A percentile compares a stretch with the other conserved stretches of the same genome.
phyloP scores from a whole-genome alignment of 306 rosid genomes.

The Quercus engelmannii region DNA sequence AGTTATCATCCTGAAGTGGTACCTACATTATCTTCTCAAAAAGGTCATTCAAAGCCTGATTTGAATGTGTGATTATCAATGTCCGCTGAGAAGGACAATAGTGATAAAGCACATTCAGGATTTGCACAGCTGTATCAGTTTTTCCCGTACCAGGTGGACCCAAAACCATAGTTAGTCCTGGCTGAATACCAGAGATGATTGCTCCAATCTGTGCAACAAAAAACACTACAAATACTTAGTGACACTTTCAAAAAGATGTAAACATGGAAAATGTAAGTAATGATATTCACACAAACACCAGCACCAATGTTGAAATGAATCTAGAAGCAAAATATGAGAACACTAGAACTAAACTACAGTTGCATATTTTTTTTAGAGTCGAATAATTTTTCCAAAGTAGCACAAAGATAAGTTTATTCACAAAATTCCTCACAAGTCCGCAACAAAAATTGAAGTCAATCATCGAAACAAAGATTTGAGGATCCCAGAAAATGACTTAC shows the following conservation, averaged over 20 bases:
- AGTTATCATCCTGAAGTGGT: slow-evolving; percentile 18
- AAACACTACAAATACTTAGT: neutral
- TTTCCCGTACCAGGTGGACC: slow-evolving; percentile 99
- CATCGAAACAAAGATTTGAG: neutral
- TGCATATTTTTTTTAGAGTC: neutral
- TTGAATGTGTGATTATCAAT: slow-evolving; percentile 91
- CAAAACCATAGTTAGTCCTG: slow-evolving; percentile 94
- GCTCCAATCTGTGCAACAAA: slow-evolving; percentile 63
- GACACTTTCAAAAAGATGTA: neutral
- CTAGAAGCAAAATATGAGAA: neutral
- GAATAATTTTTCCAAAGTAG: neutral
- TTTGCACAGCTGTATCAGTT: slow-evolving; percentile 97
- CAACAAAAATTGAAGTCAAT: neutral
- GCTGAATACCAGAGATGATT: slow-evolving; percentile 91
- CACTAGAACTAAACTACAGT: neutral
- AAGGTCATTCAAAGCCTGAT: slow-evolving; percentile 95
- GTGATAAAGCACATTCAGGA: slow-evolving; percentile 93
- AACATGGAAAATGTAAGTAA: neutral
- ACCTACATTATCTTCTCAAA: slow-evolving; percentile 99
- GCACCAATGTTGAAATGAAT: neutral
- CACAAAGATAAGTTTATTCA: neutral
- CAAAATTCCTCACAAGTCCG: neutral
- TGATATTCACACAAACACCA: neutral
- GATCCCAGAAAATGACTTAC: neutral
- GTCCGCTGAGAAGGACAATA: slow-evolving; percentile 96